A percentile compares a stretch with the other conserved stretches of the same genome.
These are phyloP conservation scores for Boletus insuetus DNA, from an alignment of 768 basidiomycete genomes.

Conservation along the genomic window DNA sequence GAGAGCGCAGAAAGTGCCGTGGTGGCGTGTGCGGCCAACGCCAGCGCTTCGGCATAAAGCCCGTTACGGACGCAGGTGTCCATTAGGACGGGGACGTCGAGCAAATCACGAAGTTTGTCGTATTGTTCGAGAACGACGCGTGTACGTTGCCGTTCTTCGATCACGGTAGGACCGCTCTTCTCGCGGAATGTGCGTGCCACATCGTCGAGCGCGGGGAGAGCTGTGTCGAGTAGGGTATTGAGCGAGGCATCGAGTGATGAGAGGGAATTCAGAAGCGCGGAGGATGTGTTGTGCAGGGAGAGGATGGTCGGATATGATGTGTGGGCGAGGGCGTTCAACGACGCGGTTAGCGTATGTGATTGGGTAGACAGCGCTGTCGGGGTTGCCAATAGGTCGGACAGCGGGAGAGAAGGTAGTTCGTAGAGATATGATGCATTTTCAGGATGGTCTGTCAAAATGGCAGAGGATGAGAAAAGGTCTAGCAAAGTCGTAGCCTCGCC, in stretches of 20 bases:
- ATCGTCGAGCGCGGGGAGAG: constrained; percentile 76
- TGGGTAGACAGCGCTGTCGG: constrained; percentile 80
- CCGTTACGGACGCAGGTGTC: constrained; percentile 93
- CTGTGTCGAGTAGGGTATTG: constrained; percentile 56
- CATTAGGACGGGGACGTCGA: constrained; percentile 87
- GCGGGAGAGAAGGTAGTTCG: constrained; percentile 61
- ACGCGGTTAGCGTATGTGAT: constrained; percentile 82
- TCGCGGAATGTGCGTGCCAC: constrained; percentile 69
- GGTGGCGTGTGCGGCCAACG: constrained; percentile 71
- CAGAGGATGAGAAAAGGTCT: constrained; percentile 25
- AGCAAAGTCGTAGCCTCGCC: constrained; percentile 24
- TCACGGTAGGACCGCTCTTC: constrained; percentile 64
- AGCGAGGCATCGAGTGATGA: constrained; percentile 74
- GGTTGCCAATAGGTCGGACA: constrained; percentile 67
- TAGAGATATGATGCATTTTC: constrained; percentile 53
- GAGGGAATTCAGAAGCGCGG: constrained; percentile 69
- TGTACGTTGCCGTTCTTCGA: constrained; percentile 71
- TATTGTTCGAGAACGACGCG: constrained; percentile 89
- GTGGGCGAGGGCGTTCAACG: constrained; percentile 85
- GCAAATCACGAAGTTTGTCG: constrained; percentile 87
- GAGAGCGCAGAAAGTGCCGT: constrained; percentile 41
- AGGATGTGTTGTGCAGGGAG: constrained; percentile 79
- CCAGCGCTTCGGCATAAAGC: constrained; percentile 88
- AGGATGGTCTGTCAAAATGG: constrained; percentile 12
- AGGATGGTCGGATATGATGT: constrained; percentile 91